phyloP scores from a whole-genome alignment of 495 filamentous ascomycete genomes.

The Tetracladium setigerum region DNA sequence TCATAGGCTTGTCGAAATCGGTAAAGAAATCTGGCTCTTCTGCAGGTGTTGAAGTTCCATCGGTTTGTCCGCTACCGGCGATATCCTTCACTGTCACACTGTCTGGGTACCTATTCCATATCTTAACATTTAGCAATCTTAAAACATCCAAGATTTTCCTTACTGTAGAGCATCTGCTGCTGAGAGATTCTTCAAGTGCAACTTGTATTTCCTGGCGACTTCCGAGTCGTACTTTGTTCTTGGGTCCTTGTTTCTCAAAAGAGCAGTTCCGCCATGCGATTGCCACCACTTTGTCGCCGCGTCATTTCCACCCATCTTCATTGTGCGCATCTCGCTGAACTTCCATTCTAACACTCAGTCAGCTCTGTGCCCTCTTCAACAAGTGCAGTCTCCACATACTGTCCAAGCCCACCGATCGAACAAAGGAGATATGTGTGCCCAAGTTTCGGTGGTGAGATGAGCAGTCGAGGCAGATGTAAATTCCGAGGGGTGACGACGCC shows the following conservation, averaged over 20 bases:
- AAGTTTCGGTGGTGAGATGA: slow-evolving; percentile 87
- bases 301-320: slow-evolving; percentile 98
- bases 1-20: slow-evolving; percentile 94
- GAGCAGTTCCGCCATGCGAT: slow-evolving; percentile 86
- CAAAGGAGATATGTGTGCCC: slow-evolving; percentile 94
- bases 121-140: slow-evolving; percentile 10
- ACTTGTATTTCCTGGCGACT: slow-evolving; percentile 91
- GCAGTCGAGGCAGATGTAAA: slow-evolving; percentile 97
- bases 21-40: slow-evolving; percentile 93
- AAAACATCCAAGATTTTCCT: slow-evolving; percentile 14
- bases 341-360: slow-evolving; percentile 70
- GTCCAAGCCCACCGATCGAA: slow-evolving; percentile 94
- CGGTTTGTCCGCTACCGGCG: slow-evolving; percentile 42
- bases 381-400: slow-evolving; percentile 52
- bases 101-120: slow-evolving; percentile 57
- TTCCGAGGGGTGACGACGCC: slow-evolving; percentile 94
- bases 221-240: slow-evolving; percentile 95
- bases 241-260: slow-evolving; percentile 87
- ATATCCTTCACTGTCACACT: slow-evolving; percentile 82
- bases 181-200: slow-evolving; percentile 79
- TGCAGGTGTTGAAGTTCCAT: slow-evolving; percentile 62
- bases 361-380: slow-evolving; percentile 1
- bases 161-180: slow-evolving; percentile 76
- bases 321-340: slow-evolving; percentile 96
- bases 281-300: slow-evolving; percentile 98